Base-by-base conservation (phyloP, 2,329 filamentous ascomycete species). In the Aspergillus ochraceoroseus region DNA sequence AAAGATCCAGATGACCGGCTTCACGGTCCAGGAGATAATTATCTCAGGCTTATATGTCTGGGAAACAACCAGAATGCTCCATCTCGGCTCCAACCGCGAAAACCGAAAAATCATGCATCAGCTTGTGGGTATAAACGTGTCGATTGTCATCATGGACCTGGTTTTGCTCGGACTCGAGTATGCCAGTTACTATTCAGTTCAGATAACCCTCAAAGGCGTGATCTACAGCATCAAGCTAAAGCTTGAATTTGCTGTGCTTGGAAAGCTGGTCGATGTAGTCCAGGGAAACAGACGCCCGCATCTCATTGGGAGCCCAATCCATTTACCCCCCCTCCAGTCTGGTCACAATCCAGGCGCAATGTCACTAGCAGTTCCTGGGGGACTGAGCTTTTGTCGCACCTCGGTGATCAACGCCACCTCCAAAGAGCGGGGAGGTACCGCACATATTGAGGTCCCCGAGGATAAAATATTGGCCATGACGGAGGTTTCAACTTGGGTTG, bases 241-340 rank as follows among this genome's bases (percentile, higher is more conserved):
- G 44, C 66, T 77, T n/a, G 77, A 80, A 56, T 71, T 73, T 46
- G 70, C 73, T 11, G 70, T 80, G 27, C 61, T 80, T 7, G 65
- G 75, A 18, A 63, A 64, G 23, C 54, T 73, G 3, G 66, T 72
- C 11, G 58, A 64, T 42, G 52, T 62, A n/a, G 59, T 65, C 9
- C 61, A 63, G 26, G 54, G 53, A 0, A 55, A 55, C 4, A 44
- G 52, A 29, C 51, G 52, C 23, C 52, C 55, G 1, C 43, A 15
- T 47, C 48, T 38, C 18, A 18, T 39, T 18, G 31, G 20, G n/a
- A 38, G 4, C 25, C 41, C 41, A n/a, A 35, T 39, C 12, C 52
- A 55, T 19, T 48, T 59, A 23, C 46, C 46, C 17, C 52, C 55
- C 4, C 38, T 56, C 12, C 41, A 47, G 17, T 19, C 22, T 32